Evolutionary conservation across 441 rosid species (phyloP).

Genomic region (Populus tomentosa): DNA sequence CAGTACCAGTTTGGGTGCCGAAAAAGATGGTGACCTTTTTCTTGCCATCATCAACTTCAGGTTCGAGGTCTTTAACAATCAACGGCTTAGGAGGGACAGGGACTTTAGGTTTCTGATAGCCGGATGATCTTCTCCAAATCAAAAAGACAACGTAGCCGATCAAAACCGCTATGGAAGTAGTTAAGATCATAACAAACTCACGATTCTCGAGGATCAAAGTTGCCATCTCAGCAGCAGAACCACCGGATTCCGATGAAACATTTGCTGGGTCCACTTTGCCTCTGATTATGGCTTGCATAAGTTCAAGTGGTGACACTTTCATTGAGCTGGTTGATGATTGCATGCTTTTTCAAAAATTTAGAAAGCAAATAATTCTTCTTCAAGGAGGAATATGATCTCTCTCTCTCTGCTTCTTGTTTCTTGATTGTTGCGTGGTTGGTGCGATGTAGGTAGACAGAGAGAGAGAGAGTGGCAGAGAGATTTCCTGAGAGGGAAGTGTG

Average conservation of each 20-base stretch:
- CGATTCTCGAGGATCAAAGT: constrained; percentile 62
- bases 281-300: constrained; percentile 74
- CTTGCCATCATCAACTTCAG: constrained; percentile 64
- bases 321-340: constrained; percentile 28
- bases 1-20: constrained; percentile 98
- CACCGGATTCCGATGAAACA: constrained; percentile 40
- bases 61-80: constrained; percentile 44
- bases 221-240: constrained; percentile 38
- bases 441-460: constrained; percentile 17
- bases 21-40: constrained; percentile 74
- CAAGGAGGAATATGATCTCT: not conserved
- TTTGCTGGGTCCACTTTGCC: constrained; percentile 61
- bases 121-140: constrained; percentile 61
- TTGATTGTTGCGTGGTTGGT: constrained; percentile 24
- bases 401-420: not conserved
- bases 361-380: not conserved
- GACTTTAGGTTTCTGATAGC: constrained; percentile 32
- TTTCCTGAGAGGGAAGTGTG: constrained; percentile 5
- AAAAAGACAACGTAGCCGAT: constrained; percentile 77
- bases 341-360: not conserved
- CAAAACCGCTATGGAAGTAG: constrained; percentile 81
- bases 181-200: constrained; percentile 59
- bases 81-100: constrained; percentile 53
- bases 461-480: constrained; percentile 12
- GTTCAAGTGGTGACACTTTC: constrained; percentile 68